These are phyloP conservation scores for Fusarium coffeatum DNA, from an alignment of 2,329 filamentous ascomycete genomes.

Conservation along the genomic window DNA sequence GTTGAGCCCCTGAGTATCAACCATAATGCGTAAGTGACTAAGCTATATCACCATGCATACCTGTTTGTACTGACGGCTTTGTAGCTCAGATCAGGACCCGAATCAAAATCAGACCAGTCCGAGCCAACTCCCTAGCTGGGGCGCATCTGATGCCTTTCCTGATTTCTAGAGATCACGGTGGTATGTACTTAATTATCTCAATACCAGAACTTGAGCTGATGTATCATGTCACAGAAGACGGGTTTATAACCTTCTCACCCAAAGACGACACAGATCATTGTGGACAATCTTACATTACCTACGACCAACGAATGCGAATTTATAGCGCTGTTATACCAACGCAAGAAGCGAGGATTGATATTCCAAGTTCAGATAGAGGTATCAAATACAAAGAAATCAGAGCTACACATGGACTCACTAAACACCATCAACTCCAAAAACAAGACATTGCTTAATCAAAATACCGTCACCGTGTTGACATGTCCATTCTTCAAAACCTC, in stretches of 20 bases:
- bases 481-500: slow-evolving; percentile 94
- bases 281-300: not conserved
- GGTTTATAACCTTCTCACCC: not conserved
- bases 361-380: slow-evolving; percentile 13
- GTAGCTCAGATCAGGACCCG: not conserved
- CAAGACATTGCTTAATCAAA: slow-evolving; percentile 58
- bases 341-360: not conserved
- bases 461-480: slow-evolving; percentile 90
- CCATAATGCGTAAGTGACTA: slow-evolving; percentile 2
- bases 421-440: slow-evolving; percentile 34
- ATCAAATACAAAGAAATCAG: slow-evolving; percentile 8
- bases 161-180: not conserved
- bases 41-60: not conserved
- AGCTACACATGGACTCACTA: slow-evolving; percentile 1
- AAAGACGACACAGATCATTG: not conserved
- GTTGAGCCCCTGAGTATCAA: not conserved
- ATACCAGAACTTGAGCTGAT: not conserved
- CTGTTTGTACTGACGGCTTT: not conserved
- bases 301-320: not conserved
- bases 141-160: not conserved
- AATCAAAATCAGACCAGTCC: not conserved
- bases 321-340: not conserved
- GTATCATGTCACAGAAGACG: not conserved
- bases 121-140: not conserved
- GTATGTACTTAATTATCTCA: not conserved